Evolutionary conservation across 768 basidiomycete species (phyloP).

Genomic region (Naematelia encephala): DNA sequence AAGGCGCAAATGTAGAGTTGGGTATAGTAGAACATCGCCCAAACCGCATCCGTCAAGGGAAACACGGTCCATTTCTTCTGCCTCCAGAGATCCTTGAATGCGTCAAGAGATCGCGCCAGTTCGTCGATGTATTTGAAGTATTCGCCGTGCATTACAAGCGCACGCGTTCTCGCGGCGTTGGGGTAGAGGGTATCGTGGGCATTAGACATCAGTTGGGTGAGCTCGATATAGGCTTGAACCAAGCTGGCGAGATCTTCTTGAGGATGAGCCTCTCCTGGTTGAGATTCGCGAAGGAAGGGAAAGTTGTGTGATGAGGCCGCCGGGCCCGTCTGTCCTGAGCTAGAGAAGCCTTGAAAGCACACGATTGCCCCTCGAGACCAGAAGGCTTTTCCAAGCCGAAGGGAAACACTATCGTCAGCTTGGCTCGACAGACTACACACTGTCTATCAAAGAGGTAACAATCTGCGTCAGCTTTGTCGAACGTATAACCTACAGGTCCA

Average conservation of each 20-base stretch:
- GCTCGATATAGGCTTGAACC: slow-evolving; percentile 42
- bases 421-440: slow-evolving; percentile 9
- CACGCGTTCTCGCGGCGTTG: slow-evolving; percentile 36
- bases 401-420: slow-evolving; percentile 26
- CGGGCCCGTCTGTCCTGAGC: slow-evolving; percentile 43
- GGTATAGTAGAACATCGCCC: slow-evolving; percentile 41
- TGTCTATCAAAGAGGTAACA: slow-evolving; percentile 49
- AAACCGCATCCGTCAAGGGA: slow-evolving; percentile 38
- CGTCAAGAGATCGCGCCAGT: slow-evolving; percentile 36
- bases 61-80: slow-evolving; percentile 39
- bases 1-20: slow-evolving; percentile 43
- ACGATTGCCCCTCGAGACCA: slow-evolving; percentile 46
- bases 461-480: slow-evolving; percentile 24
- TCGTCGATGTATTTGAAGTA: slow-evolving; percentile 49
- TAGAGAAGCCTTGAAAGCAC: slow-evolving; percentile 48
- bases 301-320: slow-evolving; percentile 40
- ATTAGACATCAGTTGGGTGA: slow-evolving; percentile 46
- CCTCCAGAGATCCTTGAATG: slow-evolving; percentile 37
- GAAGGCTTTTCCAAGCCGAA: slow-evolving; percentile 46
- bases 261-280: slow-evolving; percentile 13
- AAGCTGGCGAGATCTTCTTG: slow-evolving; percentile 38
- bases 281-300: slow-evolving; percentile 36
- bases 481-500: slow-evolving; percentile 44
- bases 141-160: slow-evolving; percentile 38
- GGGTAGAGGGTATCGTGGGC: slow-evolving; percentile 48